A percentile compares a stretch with the other conserved stretches of the same genome.
These are phyloP conservation scores for Fraxinus excelsior DNA, from an alignment of 257 asterid species.

Conservation along the genomic window DNA sequence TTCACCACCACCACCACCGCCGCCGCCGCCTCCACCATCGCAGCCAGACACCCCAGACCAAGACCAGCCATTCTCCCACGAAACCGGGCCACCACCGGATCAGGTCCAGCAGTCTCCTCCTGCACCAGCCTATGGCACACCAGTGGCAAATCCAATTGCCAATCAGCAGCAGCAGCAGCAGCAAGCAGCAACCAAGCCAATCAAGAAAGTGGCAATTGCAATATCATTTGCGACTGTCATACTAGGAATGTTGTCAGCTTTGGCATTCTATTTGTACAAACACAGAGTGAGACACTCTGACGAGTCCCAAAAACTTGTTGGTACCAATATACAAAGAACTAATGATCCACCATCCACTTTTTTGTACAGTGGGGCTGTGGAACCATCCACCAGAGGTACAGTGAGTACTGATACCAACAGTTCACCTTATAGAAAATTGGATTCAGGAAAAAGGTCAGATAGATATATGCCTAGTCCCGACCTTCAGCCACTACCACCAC, in stretches of 20 bases:
- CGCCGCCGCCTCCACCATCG: constrained; percentile 36
- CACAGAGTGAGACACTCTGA: constrained; percentile 46
- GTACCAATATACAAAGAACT: constrained; percentile 38
- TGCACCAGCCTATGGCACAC: constrained; percentile 34
- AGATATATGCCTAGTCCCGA: constrained; percentile 97
- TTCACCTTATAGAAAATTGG: constrained; percentile 77
- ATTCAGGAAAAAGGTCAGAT: constrained; percentile 62
- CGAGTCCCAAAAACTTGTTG: constrained; percentile 70
- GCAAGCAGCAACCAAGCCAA: constrained; percentile 34
- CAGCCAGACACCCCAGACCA: constrained; percentile 45
- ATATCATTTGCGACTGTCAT: constrained; percentile 57
- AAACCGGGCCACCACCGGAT: constrained; percentile 63
- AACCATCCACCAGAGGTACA: constrained; percentile 61
- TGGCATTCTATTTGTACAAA: constrained; percentile 61
- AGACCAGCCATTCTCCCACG: constrained; percentile 89
- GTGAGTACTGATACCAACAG: constrained; percentile 35
- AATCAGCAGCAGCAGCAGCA: constrained; percentile 15
- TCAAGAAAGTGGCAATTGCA: constrained; percentile 67
- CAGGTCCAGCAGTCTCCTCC: constrained; percentile 62
- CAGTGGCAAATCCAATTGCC: constrained; percentile 45
- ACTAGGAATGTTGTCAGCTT: constrained; percentile 58
- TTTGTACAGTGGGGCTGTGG: constrained; percentile 89
- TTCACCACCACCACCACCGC: constrained; percentile 50
- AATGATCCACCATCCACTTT: constrained; percentile 75
- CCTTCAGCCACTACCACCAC: constrained; percentile 94